Percentiles rank a stretch among this genome's conserved stretches.
Conservation (phyloP, 1,284 basidiomycete species). For the Salmacisia buchloeana region DNA sequence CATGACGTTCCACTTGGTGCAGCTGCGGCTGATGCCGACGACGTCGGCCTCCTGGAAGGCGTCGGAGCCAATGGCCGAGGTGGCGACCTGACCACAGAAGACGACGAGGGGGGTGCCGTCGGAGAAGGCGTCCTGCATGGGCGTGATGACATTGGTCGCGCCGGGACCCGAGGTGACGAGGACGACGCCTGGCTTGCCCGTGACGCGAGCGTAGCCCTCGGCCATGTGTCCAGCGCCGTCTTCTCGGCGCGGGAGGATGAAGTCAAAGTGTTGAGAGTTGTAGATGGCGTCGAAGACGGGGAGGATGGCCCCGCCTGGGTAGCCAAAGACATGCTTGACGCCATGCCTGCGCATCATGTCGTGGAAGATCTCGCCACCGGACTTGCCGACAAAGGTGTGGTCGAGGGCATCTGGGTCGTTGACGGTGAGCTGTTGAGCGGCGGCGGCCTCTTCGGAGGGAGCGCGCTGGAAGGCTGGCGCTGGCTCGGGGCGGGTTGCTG, state of each 20-base stretch:
- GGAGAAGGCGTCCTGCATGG: constrained; percentile 93
- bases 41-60: constrained; percentile 98
- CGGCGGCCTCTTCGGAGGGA: constrained; percentile 17
- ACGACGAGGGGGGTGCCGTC: constrained; percentile 94
- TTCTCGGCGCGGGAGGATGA: constrained; percentile 91
- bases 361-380: constrained; percentile 95
- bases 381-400: constrained; percentile 74
- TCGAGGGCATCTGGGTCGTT: constrained; percentile 47
- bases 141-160: constrained; percentile 94
- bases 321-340: constrained; percentile 95
- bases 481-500: constrained; percentile 30
- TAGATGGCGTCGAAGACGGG: constrained; percentile 99
- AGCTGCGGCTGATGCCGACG: constrained; percentile 88
- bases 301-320: constrained; percentile 94
- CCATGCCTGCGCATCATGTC: constrained; percentile 98
- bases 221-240: constrained; percentile 99
- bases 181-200: constrained; percentile 93
- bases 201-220: constrained; percentile 94
- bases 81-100: constrained; percentile 95
- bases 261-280: constrained; percentile 90
- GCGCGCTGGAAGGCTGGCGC: constrained; percentile 42
- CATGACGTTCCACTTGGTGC: constrained; percentile 99
- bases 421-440: constrained; percentile 18
- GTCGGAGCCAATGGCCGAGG: constrained; percentile 93
- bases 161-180: constrained; percentile 97